Conservation (phyloP, 202 grass and related monocot species). For the Hordeum pubiflorum region DNA sequence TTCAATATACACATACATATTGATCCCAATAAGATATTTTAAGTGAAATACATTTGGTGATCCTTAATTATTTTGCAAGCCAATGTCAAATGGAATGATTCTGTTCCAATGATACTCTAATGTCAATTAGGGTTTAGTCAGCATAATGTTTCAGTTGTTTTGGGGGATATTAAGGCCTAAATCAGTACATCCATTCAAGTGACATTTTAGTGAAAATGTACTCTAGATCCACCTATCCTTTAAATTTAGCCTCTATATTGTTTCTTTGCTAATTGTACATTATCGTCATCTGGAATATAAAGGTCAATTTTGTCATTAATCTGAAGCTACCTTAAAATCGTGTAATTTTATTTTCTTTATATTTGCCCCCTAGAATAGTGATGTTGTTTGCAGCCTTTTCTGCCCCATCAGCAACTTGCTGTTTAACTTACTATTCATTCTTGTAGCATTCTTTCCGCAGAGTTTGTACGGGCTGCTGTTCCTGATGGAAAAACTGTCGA, state of each 20-base stretch:
- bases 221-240: background rate
- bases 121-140: background rate
- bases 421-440: constrained; percentile 74
- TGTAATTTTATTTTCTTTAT: background rate
- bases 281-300: background rate
- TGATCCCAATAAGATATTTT: background rate
- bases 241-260: background rate
- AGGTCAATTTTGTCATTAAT: background rate
- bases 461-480: constrained; percentile 89
- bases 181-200: too few species aligned
- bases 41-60: background rate
- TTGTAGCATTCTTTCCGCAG: constrained; percentile 99
- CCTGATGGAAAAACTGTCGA: constrained; percentile 77
- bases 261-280: background rate
- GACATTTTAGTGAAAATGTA: background rate
- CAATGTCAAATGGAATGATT: background rate
- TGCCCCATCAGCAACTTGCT: constrained; percentile 31
- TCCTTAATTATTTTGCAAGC: background rate
- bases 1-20: background rate
- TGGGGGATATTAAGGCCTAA: background rate
- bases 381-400: background rate
- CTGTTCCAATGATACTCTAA: background rate
- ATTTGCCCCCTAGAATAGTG: background rate
- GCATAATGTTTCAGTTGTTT: background rate
- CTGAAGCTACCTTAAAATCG: background rate